phyloP scores from a whole-genome alignment of 169 alveolate species.

The Cardiosporidium cionae region DNA sequence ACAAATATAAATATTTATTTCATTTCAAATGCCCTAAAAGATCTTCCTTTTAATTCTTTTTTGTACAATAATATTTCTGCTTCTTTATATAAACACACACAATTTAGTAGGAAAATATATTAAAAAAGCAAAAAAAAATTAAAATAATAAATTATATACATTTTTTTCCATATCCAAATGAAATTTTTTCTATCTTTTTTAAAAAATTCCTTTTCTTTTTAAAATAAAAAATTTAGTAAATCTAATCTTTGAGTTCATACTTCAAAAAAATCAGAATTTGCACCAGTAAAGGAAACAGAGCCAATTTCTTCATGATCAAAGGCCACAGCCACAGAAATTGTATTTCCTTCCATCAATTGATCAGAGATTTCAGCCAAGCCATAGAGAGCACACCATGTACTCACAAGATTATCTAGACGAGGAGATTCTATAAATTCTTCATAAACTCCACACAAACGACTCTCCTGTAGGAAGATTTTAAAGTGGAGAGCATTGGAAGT shows the following conservation, averaged over 20 bases:
- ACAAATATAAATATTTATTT: too few species aligned
- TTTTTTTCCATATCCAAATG: too few species aligned
- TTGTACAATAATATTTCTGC: too few species aligned
- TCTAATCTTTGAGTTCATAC: background rate
- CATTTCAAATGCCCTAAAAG: too few species aligned
- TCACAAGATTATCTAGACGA: constrained; percentile 81
- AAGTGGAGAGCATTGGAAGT: too few species aligned
- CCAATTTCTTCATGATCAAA: constrained; percentile 94
- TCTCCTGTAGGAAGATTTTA: constrained; percentile 23
- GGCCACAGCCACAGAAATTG: constrained; percentile 48
- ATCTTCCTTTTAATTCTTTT: too few species aligned
- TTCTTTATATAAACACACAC: too few species aligned
- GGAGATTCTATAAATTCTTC: constrained; percentile 85
- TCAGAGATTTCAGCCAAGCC: constrained; percentile 43
- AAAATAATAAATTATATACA: too few species aligned
- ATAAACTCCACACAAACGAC: constrained; percentile 74
- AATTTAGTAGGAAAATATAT: too few species aligned
- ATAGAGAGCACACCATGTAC: constrained; percentile 73
- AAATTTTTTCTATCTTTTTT: too few species aligned
- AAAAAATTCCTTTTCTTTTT: too few species aligned
- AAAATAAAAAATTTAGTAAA: background rate
- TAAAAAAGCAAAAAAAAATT: background rate
- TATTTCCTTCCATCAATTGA: background rate
- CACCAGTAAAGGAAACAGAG: constrained; percentile 79
- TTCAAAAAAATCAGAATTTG: constrained; percentile 44